A percentile compares a stretch with the other conserved stretches of the same genome.
phyloP scores from a whole-genome alignment of 148 eudicot species.

The Rhododendron kiyosumense region DNA sequence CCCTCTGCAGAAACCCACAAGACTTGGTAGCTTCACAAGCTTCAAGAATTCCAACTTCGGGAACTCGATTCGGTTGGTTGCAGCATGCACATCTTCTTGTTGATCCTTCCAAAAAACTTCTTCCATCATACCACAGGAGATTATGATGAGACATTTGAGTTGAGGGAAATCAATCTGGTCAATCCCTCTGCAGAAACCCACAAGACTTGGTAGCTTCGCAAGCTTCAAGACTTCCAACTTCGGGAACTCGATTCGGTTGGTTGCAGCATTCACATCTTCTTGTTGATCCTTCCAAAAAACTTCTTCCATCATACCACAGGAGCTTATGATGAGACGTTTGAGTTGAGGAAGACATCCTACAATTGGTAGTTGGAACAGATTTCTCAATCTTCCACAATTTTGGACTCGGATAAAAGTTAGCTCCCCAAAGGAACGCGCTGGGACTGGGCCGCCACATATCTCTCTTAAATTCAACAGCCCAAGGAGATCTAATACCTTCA shows the following conservation, averaged over 20 bases:
- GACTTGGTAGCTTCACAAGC: neutral
- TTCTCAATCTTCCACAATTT: neutral
- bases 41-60: neutral
- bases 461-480: neutral
- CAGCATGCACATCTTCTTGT: neutral
- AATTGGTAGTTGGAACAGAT: neutral
- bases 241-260: neutral
- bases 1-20: constrained; percentile 4
- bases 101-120: neutral
- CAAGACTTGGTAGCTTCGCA: neutral
- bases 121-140: neutral
- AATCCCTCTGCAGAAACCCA: constrained; percentile 3
- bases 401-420: neutral
- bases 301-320: constrained; percentile 11
- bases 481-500: neutral
- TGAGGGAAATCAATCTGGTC: constrained; percentile 4
- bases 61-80: neutral
- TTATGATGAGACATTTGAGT: neutral
- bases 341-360: constrained; percentile 7
- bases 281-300: constrained; percentile 1
- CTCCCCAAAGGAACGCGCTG: neutral
- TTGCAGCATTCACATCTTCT: neutral
- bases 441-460: neutral
- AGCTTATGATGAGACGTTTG: neutral
- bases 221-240: neutral